These are phyloP conservation scores for Aurifilum marmelostoma DNA, from an alignment of 2,329 filamentous ascomycete genomes.

Conservation along the genomic window DNA sequence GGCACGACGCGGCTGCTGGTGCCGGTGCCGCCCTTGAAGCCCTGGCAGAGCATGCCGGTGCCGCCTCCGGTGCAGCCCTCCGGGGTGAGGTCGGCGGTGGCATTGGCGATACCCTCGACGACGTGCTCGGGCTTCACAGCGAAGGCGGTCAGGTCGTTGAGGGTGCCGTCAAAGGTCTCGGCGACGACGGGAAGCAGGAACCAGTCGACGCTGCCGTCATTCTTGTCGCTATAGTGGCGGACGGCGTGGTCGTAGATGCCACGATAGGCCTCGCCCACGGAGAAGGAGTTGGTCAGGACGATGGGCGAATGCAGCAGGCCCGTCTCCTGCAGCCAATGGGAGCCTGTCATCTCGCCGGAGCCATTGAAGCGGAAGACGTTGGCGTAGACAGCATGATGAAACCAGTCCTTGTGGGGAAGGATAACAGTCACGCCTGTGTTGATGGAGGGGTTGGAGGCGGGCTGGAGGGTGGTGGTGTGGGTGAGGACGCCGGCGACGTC, in stretches of 20 bases:
- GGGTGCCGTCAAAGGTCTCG: constrained; percentile 66
- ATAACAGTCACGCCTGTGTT: constrained; percentile 57
- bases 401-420: constrained; percentile 50
- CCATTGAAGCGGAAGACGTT: constrained; percentile 67
- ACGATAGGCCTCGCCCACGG: constrained; percentile 61
- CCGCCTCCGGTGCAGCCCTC: constrained; percentile 69
- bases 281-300: constrained; percentile 61
- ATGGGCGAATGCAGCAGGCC: constrained; percentile 63
- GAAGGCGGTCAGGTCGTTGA: constrained; percentile 62
- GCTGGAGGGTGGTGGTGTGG: constrained; percentile 48
- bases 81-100: constrained; percentile 52
- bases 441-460: constrained; percentile 32
- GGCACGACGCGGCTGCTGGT: constrained; percentile 61
- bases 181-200: constrained; percentile 62
- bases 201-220: constrained; percentile 52
- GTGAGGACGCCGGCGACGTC: constrained; percentile 54
- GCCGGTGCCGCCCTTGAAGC: constrained; percentile 69
- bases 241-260: constrained; percentile 61
- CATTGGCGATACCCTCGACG: constrained; percentile 55
- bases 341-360: constrained; percentile 64
- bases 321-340: constrained; percentile 65
- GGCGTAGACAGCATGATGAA: constrained; percentile 48
- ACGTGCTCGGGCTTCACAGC: constrained; percentile 58
- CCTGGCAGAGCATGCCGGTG: constrained; percentile 69
- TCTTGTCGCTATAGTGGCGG: constrained; percentile 46